Evolutionary conservation across 768 basidiomycete genomes (phyloP).

Genomic region (Amanita rimosa): DNA sequence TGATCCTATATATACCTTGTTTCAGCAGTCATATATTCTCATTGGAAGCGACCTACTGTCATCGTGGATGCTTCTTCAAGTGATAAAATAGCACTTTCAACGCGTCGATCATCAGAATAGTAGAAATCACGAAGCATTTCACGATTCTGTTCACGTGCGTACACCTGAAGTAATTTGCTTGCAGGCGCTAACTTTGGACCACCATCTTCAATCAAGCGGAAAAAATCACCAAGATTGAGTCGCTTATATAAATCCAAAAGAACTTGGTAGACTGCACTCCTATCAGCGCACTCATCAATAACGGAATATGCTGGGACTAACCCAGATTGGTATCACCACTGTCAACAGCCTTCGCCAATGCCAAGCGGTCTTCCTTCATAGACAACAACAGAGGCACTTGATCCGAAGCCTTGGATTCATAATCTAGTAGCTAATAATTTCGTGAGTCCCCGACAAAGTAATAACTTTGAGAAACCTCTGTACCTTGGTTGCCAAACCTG

Average conservation of each 20-base stretch:
- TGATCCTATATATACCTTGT: conserved; percentile 44
- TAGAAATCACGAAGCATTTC: conserved; percentile 94
- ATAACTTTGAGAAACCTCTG: not conserved
- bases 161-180: conserved; percentile 74
- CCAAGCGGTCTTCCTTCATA: conserved; percentile 92
- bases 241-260: conserved; percentile 79
- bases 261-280: conserved; percentile 81
- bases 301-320: conserved; percentile 21
- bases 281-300: not conserved
- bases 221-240: conserved; percentile 82
- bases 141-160: conserved; percentile 81
- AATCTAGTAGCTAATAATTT: conserved; percentile 63
- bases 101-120: conserved; percentile 92
- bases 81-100: conserved; percentile 85
- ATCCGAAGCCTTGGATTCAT: conserved; percentile 80
- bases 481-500: conserved; percentile 78
- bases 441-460: not conserved
- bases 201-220: conserved; percentile 88
- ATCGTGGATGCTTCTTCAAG: conserved; percentile 72
- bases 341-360: conserved; percentile 81
- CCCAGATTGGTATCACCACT: conserved; percentile 95
- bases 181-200: conserved; percentile 67
- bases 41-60: conserved; percentile 28
- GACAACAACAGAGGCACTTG: conserved; percentile 86
- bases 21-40: not conserved